These are phyloP conservation scores for Aspergillus mulundensis DNA, from an alignment of 495 filamentous ascomycete species.

Conservation along the genomic window DNA sequence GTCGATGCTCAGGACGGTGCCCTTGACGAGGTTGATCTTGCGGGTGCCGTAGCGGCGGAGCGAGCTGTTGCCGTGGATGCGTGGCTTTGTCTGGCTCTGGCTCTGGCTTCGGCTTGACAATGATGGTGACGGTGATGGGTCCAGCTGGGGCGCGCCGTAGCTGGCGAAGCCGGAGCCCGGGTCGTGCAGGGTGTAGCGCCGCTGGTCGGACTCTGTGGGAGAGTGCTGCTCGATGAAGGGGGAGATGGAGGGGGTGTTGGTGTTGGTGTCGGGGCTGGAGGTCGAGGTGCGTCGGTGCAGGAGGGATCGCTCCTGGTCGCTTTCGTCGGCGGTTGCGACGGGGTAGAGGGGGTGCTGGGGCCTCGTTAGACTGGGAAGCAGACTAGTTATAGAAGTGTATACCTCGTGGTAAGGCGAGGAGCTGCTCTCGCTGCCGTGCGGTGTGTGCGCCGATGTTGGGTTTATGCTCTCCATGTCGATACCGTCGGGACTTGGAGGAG, in stretches of 20 bases:
- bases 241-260: background rate
- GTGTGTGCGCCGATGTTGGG: background rate
- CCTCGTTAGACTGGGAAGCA: background rate
- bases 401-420: background rate
- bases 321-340: background rate
- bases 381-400: background rate
- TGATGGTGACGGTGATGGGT: too few species aligned
- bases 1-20: constrained; percentile 92
- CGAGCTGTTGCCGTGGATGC: too few species aligned
- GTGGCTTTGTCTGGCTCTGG: too few species aligned
- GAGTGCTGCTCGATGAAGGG: background rate
- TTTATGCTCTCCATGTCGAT: background rate
- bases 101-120: too few species aligned
- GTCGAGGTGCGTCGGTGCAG: background rate
- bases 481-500: too few species aligned
- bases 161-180: too few species aligned
- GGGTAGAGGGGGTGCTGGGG: background rate
- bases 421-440: background rate
- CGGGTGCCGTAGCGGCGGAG: constrained; percentile 87
- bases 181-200: too few species aligned
- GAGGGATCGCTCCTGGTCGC: background rate
- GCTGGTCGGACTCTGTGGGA: background rate
- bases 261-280: background rate
- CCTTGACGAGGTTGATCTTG: constrained; percentile 94
- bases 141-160: too few species aligned